These are phyloP conservation scores for Takakia lepidozioides DNA, from an alignment of 225 moss, liverwort and hornwort species.

Conservation along the genomic window DNA sequence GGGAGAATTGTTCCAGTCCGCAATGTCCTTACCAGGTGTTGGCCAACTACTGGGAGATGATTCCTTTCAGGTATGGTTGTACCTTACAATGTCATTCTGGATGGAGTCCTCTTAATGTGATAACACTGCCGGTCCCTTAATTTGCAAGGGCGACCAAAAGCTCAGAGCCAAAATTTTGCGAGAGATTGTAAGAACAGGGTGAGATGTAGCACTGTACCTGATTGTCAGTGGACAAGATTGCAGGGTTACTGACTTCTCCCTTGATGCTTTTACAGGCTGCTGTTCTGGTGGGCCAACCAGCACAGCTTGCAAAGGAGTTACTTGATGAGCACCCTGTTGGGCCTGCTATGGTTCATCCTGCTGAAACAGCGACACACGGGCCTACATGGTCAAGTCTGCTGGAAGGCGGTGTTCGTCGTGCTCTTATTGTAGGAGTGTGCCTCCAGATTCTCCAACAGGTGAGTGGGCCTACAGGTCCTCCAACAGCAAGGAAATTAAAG, in stretches of 20 bases:
- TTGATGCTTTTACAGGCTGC: conserved; percentile 58
- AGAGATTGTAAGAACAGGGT: no score
- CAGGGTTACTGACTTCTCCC: no score
- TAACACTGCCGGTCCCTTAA: no score
- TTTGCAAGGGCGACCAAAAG: no score
- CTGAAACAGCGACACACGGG: conserved; percentile 75
- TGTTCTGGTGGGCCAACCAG: conserved; percentile 72
- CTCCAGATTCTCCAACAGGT: conserved; percentile 92
- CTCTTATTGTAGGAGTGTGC: conserved; percentile 73
- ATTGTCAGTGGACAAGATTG: no score
- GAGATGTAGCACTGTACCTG: no score
- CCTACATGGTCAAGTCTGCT: conserved; percentile 67
- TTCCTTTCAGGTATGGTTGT: conserved; percentile 51
- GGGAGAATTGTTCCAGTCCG: conserved; percentile 55
- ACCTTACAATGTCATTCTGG: no score
- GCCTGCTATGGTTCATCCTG: conserved; percentile 84
- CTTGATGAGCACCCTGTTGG: conserved; percentile 56
- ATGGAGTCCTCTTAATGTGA: no score
- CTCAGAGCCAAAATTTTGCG: no score
- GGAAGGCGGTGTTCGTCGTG: conserved; percentile 78
- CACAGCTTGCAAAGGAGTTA: conserved; percentile 45
- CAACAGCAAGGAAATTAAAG: no score
- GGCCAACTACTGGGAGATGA: conserved; percentile 43
- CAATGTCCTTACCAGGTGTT: conserved; percentile 65
- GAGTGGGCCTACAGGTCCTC: neutral